phyloP scores from a whole-genome alignment of 352 stramenopile genomes.

The Phytophthora kernoviae region DNA sequence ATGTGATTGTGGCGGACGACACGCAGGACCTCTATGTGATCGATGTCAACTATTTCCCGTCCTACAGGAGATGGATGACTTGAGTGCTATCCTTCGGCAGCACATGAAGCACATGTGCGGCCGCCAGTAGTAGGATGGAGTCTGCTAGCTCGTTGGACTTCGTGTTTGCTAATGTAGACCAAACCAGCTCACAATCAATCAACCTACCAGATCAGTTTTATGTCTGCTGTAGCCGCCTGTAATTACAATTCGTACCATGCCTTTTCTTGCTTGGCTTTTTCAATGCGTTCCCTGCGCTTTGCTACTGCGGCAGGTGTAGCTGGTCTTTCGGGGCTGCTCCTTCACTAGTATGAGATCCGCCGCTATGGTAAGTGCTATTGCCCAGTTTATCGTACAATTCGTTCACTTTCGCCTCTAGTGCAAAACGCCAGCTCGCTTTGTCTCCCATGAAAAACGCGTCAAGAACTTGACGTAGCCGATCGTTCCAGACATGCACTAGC shows the following conservation, averaged over 20 bases:
- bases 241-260: slow-evolving; percentile 25
- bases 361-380: slow-evolving; percentile 1
- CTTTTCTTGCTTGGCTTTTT: slow-evolving; percentile 35
- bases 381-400: slow-evolving; percentile 20
- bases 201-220: no score
- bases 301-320: slow-evolving; percentile 18
- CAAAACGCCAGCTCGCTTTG: slow-evolving; percentile 21
- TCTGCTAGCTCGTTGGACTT: slow-evolving; percentile 1
- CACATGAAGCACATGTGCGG: slow-evolving; percentile 59
- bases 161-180: slow-evolving; percentile 22
- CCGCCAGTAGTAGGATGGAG: slow-evolving; percentile 19
- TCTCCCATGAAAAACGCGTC: slow-evolving; percentile 26
- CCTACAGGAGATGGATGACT: slow-evolving; percentile 83
- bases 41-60: slow-evolving; percentile 91
- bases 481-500: slow-evolving; percentile 23
- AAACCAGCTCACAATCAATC: no score
- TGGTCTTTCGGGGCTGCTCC: slow-evolving; percentile 12
- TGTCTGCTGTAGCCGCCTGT: neutral
- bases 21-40: slow-evolving; percentile 71
- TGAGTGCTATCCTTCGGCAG: slow-evolving; percentile 56
- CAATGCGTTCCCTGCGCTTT: slow-evolving; percentile 33
- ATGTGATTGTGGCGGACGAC: slow-evolving; percentile 79
- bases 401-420: slow-evolving; percentile 15
- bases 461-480: slow-evolving; percentile 23
- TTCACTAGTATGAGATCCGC: slow-evolving; percentile 5